These are phyloP conservation scores for Decorospora gaudefroyi DNA, from an alignment of 2,329 filamentous ascomycete species.

Conservation along the genomic window DNA sequence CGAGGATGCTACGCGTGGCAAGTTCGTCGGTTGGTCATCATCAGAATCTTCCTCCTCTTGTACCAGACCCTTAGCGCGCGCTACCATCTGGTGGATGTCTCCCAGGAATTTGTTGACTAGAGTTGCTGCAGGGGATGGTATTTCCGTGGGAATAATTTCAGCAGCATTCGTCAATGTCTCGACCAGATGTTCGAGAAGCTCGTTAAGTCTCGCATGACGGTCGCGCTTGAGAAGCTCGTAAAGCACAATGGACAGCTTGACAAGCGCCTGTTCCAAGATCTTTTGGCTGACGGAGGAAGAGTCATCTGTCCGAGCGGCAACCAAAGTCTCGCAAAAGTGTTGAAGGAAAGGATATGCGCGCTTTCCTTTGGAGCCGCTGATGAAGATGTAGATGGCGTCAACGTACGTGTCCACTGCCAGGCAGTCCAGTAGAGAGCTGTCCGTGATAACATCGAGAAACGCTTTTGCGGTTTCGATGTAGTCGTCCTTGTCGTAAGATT, in stretches of 20 bases:
- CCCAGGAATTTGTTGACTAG: constrained; percentile 8
- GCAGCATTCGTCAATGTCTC: constrained; percentile 12
- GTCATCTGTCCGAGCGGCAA: not conserved
- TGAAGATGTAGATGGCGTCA: constrained; percentile 42
- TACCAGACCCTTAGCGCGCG: constrained; percentile 26
- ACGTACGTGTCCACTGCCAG: constrained; percentile 45
- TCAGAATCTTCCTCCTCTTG: constrained; percentile 1
- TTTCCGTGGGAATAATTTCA: constrained; percentile 3
- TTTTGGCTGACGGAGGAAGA: not conserved
- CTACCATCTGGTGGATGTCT: constrained; percentile 22
- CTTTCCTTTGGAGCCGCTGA: constrained; percentile 38
- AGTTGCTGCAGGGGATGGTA: not conserved
- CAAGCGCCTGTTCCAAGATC: constrained; percentile 8
- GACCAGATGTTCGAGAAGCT: constrained; percentile 17
- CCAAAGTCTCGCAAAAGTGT: constrained; percentile 25
- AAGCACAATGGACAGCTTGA: constrained; percentile 18
- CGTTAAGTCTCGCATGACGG: constrained; percentile 26
- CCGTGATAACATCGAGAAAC: constrained; percentile 40
- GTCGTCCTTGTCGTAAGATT: constrained; percentile 4
- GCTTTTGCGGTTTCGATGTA: constrained; percentile 5
- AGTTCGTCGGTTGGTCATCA: not conserved
- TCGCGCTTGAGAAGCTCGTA: constrained; percentile 28
- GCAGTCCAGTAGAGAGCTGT: constrained; percentile 42
- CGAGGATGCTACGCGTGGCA: constrained; percentile 8
- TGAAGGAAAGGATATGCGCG: constrained; percentile 41